A percentile compares a stretch with the other conserved stretches of the same genome.
Conservation (phyloP, 768 basidiomycete genomes). For the Tulasnella sp. region DNA sequence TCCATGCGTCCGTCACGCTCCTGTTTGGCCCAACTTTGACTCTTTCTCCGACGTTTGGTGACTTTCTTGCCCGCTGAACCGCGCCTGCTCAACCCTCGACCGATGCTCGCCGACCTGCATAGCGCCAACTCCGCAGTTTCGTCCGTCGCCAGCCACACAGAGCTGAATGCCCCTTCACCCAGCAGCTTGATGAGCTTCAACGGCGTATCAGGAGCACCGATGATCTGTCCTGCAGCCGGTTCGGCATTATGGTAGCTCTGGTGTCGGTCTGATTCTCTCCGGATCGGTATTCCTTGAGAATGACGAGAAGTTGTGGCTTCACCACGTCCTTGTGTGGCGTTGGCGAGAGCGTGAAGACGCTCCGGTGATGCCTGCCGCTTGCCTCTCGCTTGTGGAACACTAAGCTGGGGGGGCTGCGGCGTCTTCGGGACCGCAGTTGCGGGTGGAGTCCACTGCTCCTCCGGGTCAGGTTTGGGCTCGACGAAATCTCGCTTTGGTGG, state of each 20-base stretch:
- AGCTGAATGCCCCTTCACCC: constrained; percentile 63
- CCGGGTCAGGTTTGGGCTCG: neutral
- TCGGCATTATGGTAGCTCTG: neutral
- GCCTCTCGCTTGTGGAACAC: neutral
- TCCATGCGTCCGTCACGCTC: constrained; percentile 14
- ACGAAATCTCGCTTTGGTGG: neutral
- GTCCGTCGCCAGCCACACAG: constrained; percentile 62
- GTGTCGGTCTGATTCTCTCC: constrained; percentile 7
- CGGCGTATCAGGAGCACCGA: constrained; percentile 10
- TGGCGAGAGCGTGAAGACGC: neutral
- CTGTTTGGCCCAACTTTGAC: constrained; percentile 12
- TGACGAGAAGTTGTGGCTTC: neutral
- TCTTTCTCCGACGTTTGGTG: constrained; percentile 16
- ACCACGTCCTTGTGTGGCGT: neutral
- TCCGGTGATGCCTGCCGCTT: constrained; percentile 7
- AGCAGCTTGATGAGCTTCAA: constrained; percentile 38
- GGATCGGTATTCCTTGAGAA: neutral
- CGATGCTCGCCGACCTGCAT: constrained; percentile 5
- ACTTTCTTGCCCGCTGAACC: constrained; percentile 21
- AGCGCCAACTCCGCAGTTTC: constrained; percentile 19
- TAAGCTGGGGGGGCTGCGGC: neutral
- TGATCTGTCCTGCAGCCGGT: constrained; percentile 4
- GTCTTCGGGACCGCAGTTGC: neutral
- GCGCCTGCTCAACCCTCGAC: constrained; percentile 12
- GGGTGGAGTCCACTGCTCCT: neutral